Base-by-base conservation (phyloP, 2,329 filamentous ascomycete species). In the Aureobasidium vineae region DNA sequence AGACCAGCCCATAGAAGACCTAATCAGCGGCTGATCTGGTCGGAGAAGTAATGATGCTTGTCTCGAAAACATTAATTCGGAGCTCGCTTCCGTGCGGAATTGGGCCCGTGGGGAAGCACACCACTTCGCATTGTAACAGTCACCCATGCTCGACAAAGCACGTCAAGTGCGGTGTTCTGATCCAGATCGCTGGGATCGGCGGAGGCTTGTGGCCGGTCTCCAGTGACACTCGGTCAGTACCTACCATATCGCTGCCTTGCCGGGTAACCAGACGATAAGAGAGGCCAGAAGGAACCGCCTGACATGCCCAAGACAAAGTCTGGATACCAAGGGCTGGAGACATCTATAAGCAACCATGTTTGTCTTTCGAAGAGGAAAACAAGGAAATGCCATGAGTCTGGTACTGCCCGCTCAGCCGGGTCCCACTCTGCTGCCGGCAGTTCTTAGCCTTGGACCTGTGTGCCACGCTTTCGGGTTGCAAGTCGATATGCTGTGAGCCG, bases 381-480 rank as follows among this genome's bases (percentile, higher is more conserved):
- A 63, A 52, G 59, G 16, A 41, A 38, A 36, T 61, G 57, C 57
- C 57, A 61, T 28, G 43, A 61, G 45, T 38, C 23, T 52, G 59
- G 59, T 52, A 31, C 6, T 28, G 59, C 59, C 43, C 59, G 59
- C n/a, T 15, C 13, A 41, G 59, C 59, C 41, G 59, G 59, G 36
- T 26, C 59, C 36, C 19, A 38, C 19, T 63, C 45, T 63, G 45
- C 59, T 63, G 59, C 59, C 59, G 59, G 59, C 21, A 63, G 59
- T 63, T 52, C 26, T 41, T 63, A 52, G 57, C 41, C 43, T 21
- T 50, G 33, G n/a, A 19, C 21, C 45, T 63, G 15, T 50, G 59
- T 63, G 59, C 59, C 59, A 63, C 59, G 16, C 59, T 52, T 16
- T 63, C 59, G 59, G 59, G 45, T 52, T 63, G 43, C 59, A 49